phyloP scores from a whole-genome alignment of 108 stramenopile genomes.

The Nannochloropsis gaditana region DNA sequence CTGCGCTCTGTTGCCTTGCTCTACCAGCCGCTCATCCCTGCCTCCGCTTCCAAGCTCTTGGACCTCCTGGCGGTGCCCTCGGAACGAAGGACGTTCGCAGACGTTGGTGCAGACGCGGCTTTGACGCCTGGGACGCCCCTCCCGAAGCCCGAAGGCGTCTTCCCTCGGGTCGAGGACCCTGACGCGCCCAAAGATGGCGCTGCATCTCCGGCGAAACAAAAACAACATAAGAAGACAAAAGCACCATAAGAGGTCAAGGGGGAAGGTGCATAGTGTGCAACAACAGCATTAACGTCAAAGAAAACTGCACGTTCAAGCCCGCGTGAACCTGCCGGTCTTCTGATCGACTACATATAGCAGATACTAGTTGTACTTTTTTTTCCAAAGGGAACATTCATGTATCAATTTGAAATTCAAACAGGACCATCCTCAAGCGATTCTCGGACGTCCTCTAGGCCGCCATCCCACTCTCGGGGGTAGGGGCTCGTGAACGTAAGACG shows the following conservation, averaged over 20 bases:
- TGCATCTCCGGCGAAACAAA: neutral
- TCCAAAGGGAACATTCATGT: no score
- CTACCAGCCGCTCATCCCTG: constrained; percentile 87
- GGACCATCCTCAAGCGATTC: no score
- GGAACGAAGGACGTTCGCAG: neutral
- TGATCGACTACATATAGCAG: no score
- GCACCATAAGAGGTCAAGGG: neutral
- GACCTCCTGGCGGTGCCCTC: constrained; percentile 66
- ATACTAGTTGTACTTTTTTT: no score
- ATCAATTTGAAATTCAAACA: no score
- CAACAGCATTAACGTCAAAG: no score
- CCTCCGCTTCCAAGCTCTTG: constrained; percentile 68
- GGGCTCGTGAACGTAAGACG: constrained; percentile 26
- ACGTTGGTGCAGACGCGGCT: neutral
- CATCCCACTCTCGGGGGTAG: neutral
- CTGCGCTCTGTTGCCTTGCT: constrained; percentile 72
- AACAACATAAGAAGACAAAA: neutral
- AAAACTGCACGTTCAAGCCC: no score
- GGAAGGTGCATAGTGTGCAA: no score
- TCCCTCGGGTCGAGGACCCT: constrained; percentile 21
- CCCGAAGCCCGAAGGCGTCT: constrained; percentile 9
- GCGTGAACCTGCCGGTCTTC: no score
- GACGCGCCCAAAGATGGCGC: neutral
- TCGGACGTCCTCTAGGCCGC: neutral
- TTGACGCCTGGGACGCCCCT: constrained; percentile 18